Conservation (phyloP, 2,329 filamentous ascomycete genomes). For the Pseudogymnoascus sp. region DNA sequence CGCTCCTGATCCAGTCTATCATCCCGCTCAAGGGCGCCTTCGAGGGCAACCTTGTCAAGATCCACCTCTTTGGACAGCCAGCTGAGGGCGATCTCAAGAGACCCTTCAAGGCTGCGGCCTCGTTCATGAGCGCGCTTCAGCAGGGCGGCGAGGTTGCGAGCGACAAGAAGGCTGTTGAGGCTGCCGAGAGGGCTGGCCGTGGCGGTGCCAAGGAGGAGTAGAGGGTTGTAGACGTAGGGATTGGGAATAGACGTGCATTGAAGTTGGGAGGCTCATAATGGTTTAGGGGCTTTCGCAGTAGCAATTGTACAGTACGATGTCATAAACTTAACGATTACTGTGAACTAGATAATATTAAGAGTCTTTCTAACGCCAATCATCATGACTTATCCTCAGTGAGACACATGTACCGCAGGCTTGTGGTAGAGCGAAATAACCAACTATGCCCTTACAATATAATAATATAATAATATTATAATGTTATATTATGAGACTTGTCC, state of each 20-base stretch:
- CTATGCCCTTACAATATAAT: background rate
- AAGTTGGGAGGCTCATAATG: background rate
- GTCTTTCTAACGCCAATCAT: background rate
- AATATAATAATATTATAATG: background rate
- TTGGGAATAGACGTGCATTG: background rate
- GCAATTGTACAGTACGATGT: constrained; percentile 6
- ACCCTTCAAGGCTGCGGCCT: constrained; percentile 81
- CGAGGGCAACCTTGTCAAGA: constrained; percentile 93
- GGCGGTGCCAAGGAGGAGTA: constrained; percentile 66
- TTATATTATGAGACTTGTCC: background rate
- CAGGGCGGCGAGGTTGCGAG: constrained; percentile 59
- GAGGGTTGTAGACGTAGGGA: constrained; percentile 11
- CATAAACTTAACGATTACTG: background rate
- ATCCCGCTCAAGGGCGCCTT: constrained; percentile 93
- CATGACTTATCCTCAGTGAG: background rate
- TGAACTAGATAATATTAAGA: background rate
- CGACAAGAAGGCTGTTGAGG: constrained; percentile 82
- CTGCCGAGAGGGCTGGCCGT: constrained; percentile 64
- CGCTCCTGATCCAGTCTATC: constrained; percentile 95
- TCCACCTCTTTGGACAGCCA: constrained; percentile 80
- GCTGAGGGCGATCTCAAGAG: constrained; percentile 87
- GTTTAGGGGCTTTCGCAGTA: background rate
- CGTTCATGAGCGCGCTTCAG: constrained; percentile 73
- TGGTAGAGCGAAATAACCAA: background rate
- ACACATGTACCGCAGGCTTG: background rate